These are phyloP conservation scores for Zygnema cylindricum DNA, from an alignment of 139 green algal species.

Conservation along the genomic window DNA sequence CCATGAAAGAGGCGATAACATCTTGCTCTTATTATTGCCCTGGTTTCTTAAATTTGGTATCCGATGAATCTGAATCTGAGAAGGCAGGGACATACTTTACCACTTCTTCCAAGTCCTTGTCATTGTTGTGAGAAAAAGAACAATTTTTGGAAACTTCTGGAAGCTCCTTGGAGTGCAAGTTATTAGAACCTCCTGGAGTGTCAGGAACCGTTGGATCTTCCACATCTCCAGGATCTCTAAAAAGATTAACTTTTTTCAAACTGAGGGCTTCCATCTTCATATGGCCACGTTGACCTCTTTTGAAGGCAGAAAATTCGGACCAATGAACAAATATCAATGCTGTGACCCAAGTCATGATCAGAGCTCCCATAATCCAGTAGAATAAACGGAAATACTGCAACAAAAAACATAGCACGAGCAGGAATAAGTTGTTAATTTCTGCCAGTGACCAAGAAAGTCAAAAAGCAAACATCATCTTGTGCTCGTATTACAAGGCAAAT, in stretches of 20 bases:
- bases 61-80: too few relatives aligned
- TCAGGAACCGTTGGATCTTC: not conserved
- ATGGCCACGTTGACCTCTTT: not conserved
- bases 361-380: conserved; percentile 1
- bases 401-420: too few relatives aligned
- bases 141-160: too few relatives aligned
- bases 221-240: not conserved
- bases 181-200: not conserved
- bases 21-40: not conserved
- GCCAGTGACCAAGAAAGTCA: too few relatives aligned
- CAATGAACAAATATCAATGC: conserved; percentile 10
- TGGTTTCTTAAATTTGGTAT: not conserved
- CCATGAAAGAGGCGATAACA: too few relatives aligned
- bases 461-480: too few relatives aligned
- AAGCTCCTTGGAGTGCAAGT: too few relatives aligned
- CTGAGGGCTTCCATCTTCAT: not conserved
- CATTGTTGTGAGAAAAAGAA: too few relatives aligned
- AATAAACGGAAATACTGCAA: conserved; percentile 25
- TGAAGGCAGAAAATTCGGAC: not conserved
- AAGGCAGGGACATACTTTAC: too few relatives aligned
- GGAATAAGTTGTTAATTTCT: too few relatives aligned
- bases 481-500: too few relatives aligned
- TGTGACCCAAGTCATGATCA: conserved; percentile 3
- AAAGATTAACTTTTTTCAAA: not conserved
- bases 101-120: too few relatives aligned